Base-by-base conservation (phyloP, 2,329 filamentous ascomycete species). In the Colletotrichum endophyticum region DNA sequence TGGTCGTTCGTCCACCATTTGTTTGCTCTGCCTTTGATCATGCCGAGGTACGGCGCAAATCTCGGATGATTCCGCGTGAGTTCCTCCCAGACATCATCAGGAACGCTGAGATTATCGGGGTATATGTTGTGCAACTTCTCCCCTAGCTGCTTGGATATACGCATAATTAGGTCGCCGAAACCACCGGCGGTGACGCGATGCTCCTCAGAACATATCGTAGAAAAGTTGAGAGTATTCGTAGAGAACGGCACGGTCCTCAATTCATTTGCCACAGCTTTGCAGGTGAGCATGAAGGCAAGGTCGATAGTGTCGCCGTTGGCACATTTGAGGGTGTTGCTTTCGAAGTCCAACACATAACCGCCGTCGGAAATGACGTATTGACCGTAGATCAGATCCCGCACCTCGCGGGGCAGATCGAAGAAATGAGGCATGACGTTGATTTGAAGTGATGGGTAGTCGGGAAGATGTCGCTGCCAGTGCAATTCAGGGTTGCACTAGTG, bases 121-220 rank as follows among this genome's bases (percentile, higher is more conserved):
- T 28, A 34, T 0, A 44, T 36, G 1, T 0, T 5, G 4, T 1
- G 0, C 0, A 69, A 22, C 19, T 19, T 36, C 8, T 15, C 4
- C 0, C 66, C 66, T 15, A 22, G 15, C 39, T 32, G 30, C 9
- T 32, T 32, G 3, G 30, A 32, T 28, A 28, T 28, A 28, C 28
- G 28, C 28, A 28, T 28, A 3, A 28, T 8, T 28, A 28, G 28
- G 8, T 28, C 28, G 28, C 28, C 28, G 28, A 28, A 28, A 28
- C 28, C 7, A 28, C 56, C 56, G 2, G 56, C 56, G 22, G 13
- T 25, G 15, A 27, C 0, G 25, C 56, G 22, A 0, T 11, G 5
- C 28, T 59, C 27, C 3, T 59, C 25, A 0, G 56, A 59, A 0
- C 28, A 59, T 19, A 30, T 28, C 13, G 56, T 59, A 0, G 56